Conservation (phyloP, 305 asterid genomes). For the Solanum hybrid region DNA sequence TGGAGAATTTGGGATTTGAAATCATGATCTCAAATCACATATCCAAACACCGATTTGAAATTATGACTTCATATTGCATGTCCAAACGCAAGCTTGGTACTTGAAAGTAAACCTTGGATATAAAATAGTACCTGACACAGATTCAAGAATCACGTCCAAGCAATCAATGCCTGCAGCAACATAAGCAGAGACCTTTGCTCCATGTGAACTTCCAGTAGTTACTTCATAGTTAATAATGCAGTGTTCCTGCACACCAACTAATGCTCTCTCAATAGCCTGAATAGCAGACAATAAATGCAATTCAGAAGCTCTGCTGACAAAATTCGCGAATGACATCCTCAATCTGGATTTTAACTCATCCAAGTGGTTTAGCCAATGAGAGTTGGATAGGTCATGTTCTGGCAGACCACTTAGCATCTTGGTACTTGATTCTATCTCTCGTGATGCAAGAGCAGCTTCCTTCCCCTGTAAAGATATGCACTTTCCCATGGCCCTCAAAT, state of each 20-base stretch:
- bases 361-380: slow-evolving; percentile 32
- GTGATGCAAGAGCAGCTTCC: slow-evolving; percentile 57
- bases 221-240: slow-evolving; percentile 55
- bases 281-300: slow-evolving; percentile 55
- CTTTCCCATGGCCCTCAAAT: slow-evolving; percentile 70
- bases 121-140: slow-evolving; percentile 47
- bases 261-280: slow-evolving; percentile 85
- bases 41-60: background rate
- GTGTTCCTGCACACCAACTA: slow-evolving; percentile 70
- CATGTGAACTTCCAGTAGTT: slow-evolving; percentile 43
- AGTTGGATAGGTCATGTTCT: slow-evolving; percentile 16
- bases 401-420: slow-evolving; percentile 26
- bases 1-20: background rate
- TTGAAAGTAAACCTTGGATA: background rate
- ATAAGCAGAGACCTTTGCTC: slow-evolving; percentile 55
- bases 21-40: background rate
- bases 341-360: slow-evolving; percentile 46
- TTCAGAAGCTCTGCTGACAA: slow-evolving; percentile 55
- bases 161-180: slow-evolving; percentile 88
- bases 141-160: slow-evolving; percentile 70
- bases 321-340: slow-evolving; percentile 55
- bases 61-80: background rate
- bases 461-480: slow-evolving; percentile 80
- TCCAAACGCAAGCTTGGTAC: background rate
- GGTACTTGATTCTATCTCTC: slow-evolving; percentile 45